Conservation (phyloP, 208 protist species). For the Leishmania martiniquensis region DNA sequence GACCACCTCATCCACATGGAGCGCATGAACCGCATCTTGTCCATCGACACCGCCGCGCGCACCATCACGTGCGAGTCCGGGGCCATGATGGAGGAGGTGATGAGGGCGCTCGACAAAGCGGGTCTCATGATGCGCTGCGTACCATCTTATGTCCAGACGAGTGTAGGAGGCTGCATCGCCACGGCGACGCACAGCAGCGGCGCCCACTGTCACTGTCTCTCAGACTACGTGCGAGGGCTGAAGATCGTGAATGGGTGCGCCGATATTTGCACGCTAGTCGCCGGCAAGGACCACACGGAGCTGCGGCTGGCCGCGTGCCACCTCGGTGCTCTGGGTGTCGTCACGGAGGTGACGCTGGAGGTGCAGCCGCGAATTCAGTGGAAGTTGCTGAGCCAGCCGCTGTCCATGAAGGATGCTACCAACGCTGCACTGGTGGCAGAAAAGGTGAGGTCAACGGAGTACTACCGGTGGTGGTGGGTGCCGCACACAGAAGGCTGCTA, state of each 20-base stretch:
- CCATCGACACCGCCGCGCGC: slow-evolving; percentile 38
- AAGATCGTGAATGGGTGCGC: slow-evolving; percentile 59
- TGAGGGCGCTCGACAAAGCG: slow-evolving; percentile 42
- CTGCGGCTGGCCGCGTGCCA: slow-evolving; percentile 62
- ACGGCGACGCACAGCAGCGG: slow-evolving; percentile 78
- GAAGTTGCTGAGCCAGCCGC: slow-evolving; percentile 45
- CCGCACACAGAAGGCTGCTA: slow-evolving; percentile 80
- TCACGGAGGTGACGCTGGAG: slow-evolving; percentile 65
- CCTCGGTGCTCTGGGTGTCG: slow-evolving; percentile 65
- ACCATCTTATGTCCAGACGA: slow-evolving; percentile 67
- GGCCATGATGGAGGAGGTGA: slow-evolving; percentile 47
- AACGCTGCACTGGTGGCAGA: slow-evolving; percentile 32
- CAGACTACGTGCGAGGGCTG: slow-evolving; percentile 54
- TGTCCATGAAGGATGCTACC: slow-evolving; percentile 44
- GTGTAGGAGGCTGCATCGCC: slow-evolving; percentile 58
- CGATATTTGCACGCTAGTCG: slow-evolving; percentile 21
- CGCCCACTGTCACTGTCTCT: slow-evolving; percentile 40
- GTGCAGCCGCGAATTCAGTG: slow-evolving; percentile 53
- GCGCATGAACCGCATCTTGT: slow-evolving; percentile 48
- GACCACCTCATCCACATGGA: slow-evolving; percentile 63
- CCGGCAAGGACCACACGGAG: slow-evolving; percentile 22
- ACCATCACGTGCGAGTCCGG: slow-evolving; percentile 62
- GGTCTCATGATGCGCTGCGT: slow-evolving; percentile 73
- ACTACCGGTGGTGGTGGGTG: slow-evolving; percentile 85
- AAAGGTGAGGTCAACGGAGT: slow-evolving; percentile 42